Evolutionary conservation across 2,329 filamentous ascomycete genomes (phyloP), one percentile per base, ranked within the genome.

Genomic region (Intubia oerlemansii): DNA sequence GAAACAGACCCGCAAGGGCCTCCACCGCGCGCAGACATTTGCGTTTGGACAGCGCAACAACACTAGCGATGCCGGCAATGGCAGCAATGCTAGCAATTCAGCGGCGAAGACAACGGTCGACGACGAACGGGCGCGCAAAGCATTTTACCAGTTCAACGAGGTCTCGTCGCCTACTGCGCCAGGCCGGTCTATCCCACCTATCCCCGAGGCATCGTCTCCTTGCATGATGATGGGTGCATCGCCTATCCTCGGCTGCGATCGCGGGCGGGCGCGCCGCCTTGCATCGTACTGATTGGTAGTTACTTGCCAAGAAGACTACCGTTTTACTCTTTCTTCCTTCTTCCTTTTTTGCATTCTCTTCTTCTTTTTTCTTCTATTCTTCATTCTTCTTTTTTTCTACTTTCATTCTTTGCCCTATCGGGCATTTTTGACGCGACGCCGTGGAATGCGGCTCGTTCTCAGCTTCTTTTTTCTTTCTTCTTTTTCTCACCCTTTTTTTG

Each of bases 11-110:
- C 70, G 84, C 42, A 76, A 78, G 40, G 88, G 85, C 44, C 61
- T 98, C 32, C 67, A 69, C 47, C 70, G 88, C 38, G 82, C 88
- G 18, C 78, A 88, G 51, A 98, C 88, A 2, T 98, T 88, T 56
- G 85, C 88, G 17, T 95, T 93, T 52, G 88, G 85, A 25, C 68
- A 88, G 46, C 66, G 73, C 29, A 56, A 61, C 24, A 47, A 23
- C 6, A 30, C 28, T 25, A 24, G 28, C 14, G 30, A 24, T 7
- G 17, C 17, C 7, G 13, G 14, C 18, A 23, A 17, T 6, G 24
- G 23, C 5, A 9, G 5, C 7, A n/a, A n/a, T n/a, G n/a, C n/a
- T n/a, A n/a, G n/a, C n/a, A n/a, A n/a, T n/a, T n/a, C n/a, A n/a
- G n/a, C 23, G 24, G 50, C 53, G 37, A 48, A 15, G 7, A 10